Base-by-base conservation (phyloP, 2,329 filamentous ascomycete genomes). In the Fusarium bulbicola region DNA sequence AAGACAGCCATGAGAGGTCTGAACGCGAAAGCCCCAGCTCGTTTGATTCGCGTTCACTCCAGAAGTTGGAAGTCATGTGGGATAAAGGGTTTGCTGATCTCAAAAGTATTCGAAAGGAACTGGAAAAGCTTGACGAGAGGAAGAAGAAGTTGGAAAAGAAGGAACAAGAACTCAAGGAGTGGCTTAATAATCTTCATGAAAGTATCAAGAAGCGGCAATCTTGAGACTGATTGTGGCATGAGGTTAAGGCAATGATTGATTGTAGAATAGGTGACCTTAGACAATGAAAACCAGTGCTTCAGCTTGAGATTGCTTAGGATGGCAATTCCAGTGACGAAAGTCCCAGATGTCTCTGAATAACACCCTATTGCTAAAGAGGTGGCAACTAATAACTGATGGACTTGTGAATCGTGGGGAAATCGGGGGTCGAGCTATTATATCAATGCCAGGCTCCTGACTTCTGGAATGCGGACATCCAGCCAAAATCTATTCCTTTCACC, bases 341-440 rank as follows among this genome's bases (percentile, higher is more conserved):
- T 32, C 2, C 12, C 30, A 32, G 0, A 15, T 16, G 14, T 21
- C 20, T 16, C 26, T 30, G 26, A 16, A 15, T 30, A 1, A 4
- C 28, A 11, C 0, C 0, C 9, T 30, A 9, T 11, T 30, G 28
- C 28, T 11, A 4, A 11, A 30, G 9, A 30, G 0, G 11, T 10
- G 28, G 3, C 28, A 30, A 21, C 10, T 3, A 47, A 6, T 28
- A 11, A 8, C 0, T 30, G 26, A 11, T 21, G 20, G 26, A 47
- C 14, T 16, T 47, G 45, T 47, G 45, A 47, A 30, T 30, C 6
- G 9, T 11, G 6, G 13, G 4, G 13, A 3, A 21, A 3, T 15
- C 20, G 4, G 3, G 6, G 20, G 5, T 2, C 6, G 9, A 47
- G 26, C 9, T 8, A 8, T 8, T 47, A n/a, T 30, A 30, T 21